phyloP scores from a whole-genome alignment of 1,284 basidiomycete genomes.

The Violaceomyces palustris region DNA sequence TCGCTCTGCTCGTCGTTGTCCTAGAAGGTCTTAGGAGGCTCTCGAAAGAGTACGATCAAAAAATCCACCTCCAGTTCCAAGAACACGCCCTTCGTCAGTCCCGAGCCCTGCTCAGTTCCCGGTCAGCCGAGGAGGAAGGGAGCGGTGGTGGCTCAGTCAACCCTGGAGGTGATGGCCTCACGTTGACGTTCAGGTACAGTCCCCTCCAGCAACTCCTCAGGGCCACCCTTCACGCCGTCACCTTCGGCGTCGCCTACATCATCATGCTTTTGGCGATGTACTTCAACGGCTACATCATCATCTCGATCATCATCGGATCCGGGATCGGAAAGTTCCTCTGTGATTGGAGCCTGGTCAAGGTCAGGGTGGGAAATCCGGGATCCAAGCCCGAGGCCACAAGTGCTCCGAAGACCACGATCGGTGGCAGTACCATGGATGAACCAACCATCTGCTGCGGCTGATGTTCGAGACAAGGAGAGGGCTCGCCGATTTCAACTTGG shows the following conservation, averaged over 20 bases:
- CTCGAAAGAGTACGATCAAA: constrained; percentile 12
- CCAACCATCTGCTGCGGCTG: too few relatives aligned
- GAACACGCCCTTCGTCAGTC: not conserved
- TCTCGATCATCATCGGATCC: constrained; percentile 21
- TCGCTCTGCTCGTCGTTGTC: constrained; percentile 14
- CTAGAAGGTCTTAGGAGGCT: constrained; percentile 14
- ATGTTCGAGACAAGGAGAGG: too few relatives aligned
- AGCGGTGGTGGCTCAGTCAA: not conserved
- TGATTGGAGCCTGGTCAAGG: constrained; percentile 11
- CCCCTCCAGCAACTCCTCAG: constrained; percentile 21
- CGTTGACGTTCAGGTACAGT: constrained; percentile 1
- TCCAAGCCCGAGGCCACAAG: too few relatives aligned
- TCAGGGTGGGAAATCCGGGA: too few relatives aligned
- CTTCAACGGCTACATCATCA: constrained; percentile 24
- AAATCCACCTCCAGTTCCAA: constrained; percentile 4
- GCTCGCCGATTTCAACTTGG: too few relatives aligned
- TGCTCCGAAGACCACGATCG: too few relatives aligned
- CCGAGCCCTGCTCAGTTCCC: not conserved
- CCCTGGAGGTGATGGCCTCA: not conserved
- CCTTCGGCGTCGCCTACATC: constrained; percentile 24
- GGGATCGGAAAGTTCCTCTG: constrained; percentile 21
- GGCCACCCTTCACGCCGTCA: constrained; percentile 13
- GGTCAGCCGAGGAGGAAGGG: not conserved
- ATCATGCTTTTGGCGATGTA: constrained; percentile 30
- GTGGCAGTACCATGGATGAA: too few relatives aligned